Percentiles rank a stretch among this genome's conserved stretches.
Conservation (phyloP, 805 yeast genomes). For the Hanseniaspora opuntiae region DNA sequence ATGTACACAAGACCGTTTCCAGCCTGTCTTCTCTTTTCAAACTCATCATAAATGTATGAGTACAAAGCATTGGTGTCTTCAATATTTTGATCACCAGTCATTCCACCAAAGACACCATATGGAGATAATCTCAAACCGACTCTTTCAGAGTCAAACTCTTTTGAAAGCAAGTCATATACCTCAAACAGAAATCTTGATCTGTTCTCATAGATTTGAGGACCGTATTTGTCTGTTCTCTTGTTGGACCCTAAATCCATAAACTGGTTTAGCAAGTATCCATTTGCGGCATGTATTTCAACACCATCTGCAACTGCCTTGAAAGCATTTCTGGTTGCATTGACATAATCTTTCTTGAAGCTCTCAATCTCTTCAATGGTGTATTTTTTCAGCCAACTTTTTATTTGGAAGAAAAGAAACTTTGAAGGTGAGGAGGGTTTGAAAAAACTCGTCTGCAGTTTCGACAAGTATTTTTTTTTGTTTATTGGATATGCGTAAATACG, state of each 20-base stretch:
- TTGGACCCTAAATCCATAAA: slow-evolving; percentile 38
- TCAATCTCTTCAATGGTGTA: slow-evolving; percentile 26
- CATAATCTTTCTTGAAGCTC: slow-evolving; percentile 29
- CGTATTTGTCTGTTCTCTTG: slow-evolving; percentile 40
- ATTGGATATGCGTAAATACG: too few relatives aligned
- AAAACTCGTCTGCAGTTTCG: too few relatives aligned
- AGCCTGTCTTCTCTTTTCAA: slow-evolving; percentile 28
- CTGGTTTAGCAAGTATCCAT: slow-evolving; percentile 50
- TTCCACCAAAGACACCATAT: slow-evolving; percentile 28
- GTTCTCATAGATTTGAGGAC: slow-evolving; percentile 37
- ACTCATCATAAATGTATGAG: slow-evolving; percentile 30
- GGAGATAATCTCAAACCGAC: slow-evolving; percentile 41
- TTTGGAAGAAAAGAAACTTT: too few relatives aligned
- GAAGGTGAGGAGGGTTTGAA: too few relatives aligned
- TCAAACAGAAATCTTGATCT: slow-evolving; percentile 34
- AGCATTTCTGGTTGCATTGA: slow-evolving; percentile 31
- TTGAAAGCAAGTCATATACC: slow-evolving; percentile 37
- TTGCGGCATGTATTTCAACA: slow-evolving; percentile 55
- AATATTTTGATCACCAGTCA: slow-evolving; percentile 24
- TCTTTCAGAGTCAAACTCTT: slow-evolving; percentile 40
- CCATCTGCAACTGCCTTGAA: slow-evolving; percentile 36
- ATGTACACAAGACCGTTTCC: slow-evolving; percentile 29
- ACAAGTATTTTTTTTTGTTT: too few relatives aligned
- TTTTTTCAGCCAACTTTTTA: slow-evolving; percentile 25
- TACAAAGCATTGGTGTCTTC: slow-evolving; percentile 30